A percentile compares a stretch with the other conserved stretches of the same genome.
These are phyloP conservation scores for Prunus padus DNA, from an alignment of 306 rosid species.

Conservation along the genomic window DNA sequence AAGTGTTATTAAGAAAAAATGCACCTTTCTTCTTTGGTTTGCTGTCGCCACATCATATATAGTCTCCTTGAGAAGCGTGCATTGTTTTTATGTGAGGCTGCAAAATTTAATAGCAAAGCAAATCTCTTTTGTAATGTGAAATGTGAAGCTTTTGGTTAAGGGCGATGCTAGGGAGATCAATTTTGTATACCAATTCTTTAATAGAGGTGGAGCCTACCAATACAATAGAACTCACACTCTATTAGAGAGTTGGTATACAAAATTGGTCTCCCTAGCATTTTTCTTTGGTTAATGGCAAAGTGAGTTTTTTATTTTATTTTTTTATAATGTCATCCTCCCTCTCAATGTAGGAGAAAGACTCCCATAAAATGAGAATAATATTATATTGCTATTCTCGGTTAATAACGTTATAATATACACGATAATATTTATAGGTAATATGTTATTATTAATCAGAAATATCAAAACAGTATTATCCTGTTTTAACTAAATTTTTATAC, in stretches of 20 bases:
- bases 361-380: rapidly evolving
- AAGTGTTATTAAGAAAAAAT: not conserved
- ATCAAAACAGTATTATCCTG: too few species aligned
- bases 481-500: not conserved
- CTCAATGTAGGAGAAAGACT: too few species aligned
- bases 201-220: too few species aligned
- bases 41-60: not conserved
- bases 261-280: too few species aligned
- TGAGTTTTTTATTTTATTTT: too few species aligned
- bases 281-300: too few species aligned
- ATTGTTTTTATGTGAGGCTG: constrained; percentile 31
- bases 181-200: too few species aligned
- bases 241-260: too few species aligned
- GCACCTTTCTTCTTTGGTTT: not conserved
- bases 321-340: too few species aligned
- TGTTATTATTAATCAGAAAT: rapidly evolving
- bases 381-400: rapidly evolving
- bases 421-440: rapidly evolving
- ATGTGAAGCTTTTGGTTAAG: constrained; percentile 25
- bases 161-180: too few species aligned
- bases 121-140: constrained; percentile 36
- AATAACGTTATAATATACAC: rapidly evolving
- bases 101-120: constrained; percentile 24
- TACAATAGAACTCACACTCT: too few species aligned
- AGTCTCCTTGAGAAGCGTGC: constrained; percentile 32